Base-by-base conservation (phyloP, 2,329 filamentous ascomycete species). In the Botrytis porri region DNA sequence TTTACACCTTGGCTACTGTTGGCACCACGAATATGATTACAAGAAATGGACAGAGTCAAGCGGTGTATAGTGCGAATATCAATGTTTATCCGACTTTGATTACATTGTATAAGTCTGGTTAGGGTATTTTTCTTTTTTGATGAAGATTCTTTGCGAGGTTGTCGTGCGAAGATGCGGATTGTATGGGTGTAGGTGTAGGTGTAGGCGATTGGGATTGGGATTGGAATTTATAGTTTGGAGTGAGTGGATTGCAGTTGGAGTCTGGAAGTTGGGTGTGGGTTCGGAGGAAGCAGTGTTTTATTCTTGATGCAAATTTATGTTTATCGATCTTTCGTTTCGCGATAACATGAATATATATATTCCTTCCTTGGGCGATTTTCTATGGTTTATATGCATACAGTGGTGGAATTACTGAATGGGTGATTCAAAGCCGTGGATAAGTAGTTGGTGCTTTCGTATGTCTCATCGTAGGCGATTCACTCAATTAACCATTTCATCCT, bases 21-120 rank as follows among this genome's bases (percentile, higher is more conserved):
- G 77, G 77, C 2, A 71, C 70, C 16, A 73, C 62, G 14, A 78
- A 76, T 37, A 78, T 78, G 77, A 74, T 78, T 37, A 73, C 72
- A 20, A 41, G 71, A 37, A 67, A 75, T 45, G 76, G 77, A 6
- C 60, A 43, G 6, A 74, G 61, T 35, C 29, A 73, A 7, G 76
- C 74, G 5, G 22, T 64, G 25, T 74, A 75, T 43, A 69, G 45
- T 57, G 75, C 72, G 22, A 78, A 78, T 48, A 45, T 77, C 39
- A 75, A 74, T 70, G 70, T 72, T 4, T 72, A 69, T 48, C 70
- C 70, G n/a, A 71, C 69, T 35, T 66, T 71, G 69, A 54, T 71
- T 57, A 71, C 69, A 18, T 43, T 65, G 45, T 71, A 71, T 54
- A 57, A 41, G 69, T 51, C 69, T 7, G 45, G 37, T 35, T 70